Percentiles rank a stretch among this genome's conserved stretches.
Conservation (phyloP, 2,329 filamentous ascomycete genomes). For the Kalaharituber pfeilii region DNA sequence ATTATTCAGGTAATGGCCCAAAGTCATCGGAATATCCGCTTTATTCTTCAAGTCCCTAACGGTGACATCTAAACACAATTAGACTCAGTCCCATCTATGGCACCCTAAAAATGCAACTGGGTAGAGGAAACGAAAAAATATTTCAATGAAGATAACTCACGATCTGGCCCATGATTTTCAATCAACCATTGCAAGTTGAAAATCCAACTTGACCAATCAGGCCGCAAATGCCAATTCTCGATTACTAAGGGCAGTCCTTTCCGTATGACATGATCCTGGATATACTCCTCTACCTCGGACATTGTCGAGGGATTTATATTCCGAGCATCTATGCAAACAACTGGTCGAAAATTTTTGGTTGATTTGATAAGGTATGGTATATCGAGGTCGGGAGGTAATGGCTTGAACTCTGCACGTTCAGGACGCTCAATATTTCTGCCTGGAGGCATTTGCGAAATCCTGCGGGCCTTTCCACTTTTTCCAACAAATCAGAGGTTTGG, state of each 20-base stretch:
- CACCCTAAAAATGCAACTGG: background rate
- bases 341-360: constrained; percentile 74
- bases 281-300: constrained; percentile 68
- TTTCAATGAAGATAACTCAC: constrained; percentile 32
- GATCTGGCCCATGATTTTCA: constrained; percentile 59
- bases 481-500: too few species aligned
- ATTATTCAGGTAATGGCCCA: constrained; percentile 75
- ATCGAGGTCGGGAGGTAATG: constrained; percentile 72
- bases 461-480: too few species aligned
- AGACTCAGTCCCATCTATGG: constrained; percentile 17
- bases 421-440: constrained; percentile 48
- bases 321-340: constrained; percentile 57
- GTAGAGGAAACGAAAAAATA: too few species aligned
- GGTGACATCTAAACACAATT: constrained; percentile 47
- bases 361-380: constrained; percentile 56
- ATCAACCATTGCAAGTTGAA: constrained; percentile 72
- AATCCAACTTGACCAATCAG: constrained; percentile 48
- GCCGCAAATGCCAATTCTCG: constrained; percentile 61
- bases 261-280: constrained; percentile 64
- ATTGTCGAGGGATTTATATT: constrained; percentile 62
- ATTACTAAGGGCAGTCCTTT: constrained; percentile 80
- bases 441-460: constrained; percentile 61
- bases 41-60: constrained; percentile 64
- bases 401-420: constrained; percentile 49
- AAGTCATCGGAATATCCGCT: constrained; percentile 63